Conservation (phyloP, 2,329 filamentous ascomycete species). For the Cladosporium sp. region DNA sequence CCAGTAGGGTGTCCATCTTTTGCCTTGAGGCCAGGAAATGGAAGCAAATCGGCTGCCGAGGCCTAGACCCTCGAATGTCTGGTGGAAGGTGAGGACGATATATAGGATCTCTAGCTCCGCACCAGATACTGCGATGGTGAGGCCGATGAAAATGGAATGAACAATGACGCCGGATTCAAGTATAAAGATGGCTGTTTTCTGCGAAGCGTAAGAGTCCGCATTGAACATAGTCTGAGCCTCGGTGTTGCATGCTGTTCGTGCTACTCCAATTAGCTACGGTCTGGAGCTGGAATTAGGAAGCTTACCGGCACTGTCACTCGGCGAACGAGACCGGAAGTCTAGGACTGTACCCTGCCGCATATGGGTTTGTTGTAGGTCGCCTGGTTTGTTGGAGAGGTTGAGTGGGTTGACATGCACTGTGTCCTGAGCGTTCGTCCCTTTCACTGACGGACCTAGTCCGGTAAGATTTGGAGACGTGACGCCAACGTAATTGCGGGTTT, state of each 20-base stretch:
- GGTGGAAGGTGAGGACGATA: slow-evolving; percentile 74
- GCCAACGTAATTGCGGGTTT: slow-evolving; percentile 5
- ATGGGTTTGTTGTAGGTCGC: slow-evolving; percentile 61
- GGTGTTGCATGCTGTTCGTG: neutral
- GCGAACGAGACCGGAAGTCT: slow-evolving; percentile 23
- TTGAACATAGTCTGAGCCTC: slow-evolving; percentile 27
- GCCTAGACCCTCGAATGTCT: slow-evolving; percentile 88
- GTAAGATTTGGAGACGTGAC: neutral
- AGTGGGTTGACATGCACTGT: neutral
- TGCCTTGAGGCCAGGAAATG: slow-evolving; percentile 65
- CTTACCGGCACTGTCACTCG: neutral
- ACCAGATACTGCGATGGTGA: slow-evolving; percentile 64
- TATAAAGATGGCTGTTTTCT: slow-evolving; percentile 82
- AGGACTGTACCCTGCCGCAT: slow-evolving; percentile 62
- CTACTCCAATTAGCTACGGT: neutral
- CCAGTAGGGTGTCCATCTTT: slow-evolving; percentile 67
- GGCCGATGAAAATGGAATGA: slow-evolving; percentile 84
- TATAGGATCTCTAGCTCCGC: slow-evolving; percentile 55
- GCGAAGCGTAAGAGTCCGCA: slow-evolving; percentile 58
- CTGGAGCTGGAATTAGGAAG: neutral
- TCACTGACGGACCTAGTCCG: neutral
- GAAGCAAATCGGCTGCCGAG: slow-evolving; percentile 75
- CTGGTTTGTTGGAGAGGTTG: neutral
- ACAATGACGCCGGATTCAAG: slow-evolving; percentile 92
- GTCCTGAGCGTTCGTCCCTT: slow-evolving; percentile 9